A percentile compares a stretch with the other conserved stretches of the same genome.
Conservation (phyloP, 345 rosid species). For the Murraya koenigii region DNA sequence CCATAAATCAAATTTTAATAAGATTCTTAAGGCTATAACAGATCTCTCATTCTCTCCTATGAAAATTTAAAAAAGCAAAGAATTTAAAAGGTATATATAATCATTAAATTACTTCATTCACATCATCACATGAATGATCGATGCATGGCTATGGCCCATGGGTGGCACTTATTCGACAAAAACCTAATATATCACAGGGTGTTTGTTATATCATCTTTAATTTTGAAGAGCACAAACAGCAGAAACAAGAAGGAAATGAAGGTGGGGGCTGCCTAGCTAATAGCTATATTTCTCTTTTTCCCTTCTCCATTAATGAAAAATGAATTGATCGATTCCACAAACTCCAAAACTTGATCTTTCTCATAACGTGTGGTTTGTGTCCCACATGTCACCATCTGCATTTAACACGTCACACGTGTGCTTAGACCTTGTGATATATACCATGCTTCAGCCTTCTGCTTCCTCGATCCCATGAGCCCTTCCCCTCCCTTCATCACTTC, state of each 20-base stretch:
- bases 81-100: not conserved
- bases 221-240: not conserved
- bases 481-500: not conserved
- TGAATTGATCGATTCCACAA: not conserved
- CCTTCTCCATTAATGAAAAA: not conserved
- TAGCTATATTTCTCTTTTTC: not conserved
- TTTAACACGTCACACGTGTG: slow-evolving; percentile 32
- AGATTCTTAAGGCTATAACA: too few species aligned
- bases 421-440: not conserved
- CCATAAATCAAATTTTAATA: too few species aligned
- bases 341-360: slow-evolving; percentile 13
- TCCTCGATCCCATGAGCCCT: not conserved
- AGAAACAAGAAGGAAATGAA: not conserved
- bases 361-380: slow-evolving; percentile 25
- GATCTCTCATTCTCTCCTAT: too few species aligned
- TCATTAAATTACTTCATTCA: too few species aligned
- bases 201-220: not conserved
- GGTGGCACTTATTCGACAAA: not conserved
- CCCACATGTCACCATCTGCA: slow-evolving; percentile 30
- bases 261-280: not conserved
- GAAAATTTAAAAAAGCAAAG: too few species aligned
- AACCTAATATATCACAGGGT: not conserved
- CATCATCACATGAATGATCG: too few species aligned
- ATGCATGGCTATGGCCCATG: not conserved
- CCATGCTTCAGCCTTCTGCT: not conserved